These are phyloP conservation scores for Phialophora verrucosa DNA, from an alignment of 2,329 filamentous ascomycete genomes.

Conservation along the genomic window DNA sequence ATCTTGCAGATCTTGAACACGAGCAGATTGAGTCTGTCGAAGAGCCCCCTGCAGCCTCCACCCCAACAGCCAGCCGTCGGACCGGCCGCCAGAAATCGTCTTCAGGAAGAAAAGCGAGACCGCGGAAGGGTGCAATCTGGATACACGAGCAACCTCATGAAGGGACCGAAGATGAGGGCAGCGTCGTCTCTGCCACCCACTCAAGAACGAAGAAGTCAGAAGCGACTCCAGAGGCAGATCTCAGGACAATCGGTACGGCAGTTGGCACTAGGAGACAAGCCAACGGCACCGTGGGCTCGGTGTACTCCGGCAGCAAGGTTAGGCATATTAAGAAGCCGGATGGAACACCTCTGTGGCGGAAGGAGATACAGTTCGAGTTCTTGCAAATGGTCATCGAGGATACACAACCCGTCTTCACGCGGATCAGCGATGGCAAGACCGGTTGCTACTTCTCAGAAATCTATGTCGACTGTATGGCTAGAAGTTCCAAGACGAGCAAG, in stretches of 20 bases:
- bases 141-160: slow-evolving; percentile 38
- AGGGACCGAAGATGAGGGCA: slow-evolving; percentile 39
- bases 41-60: slow-evolving; percentile 17
- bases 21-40: slow-evolving; percentile 20
- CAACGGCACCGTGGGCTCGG: slow-evolving; percentile 68
- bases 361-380: slow-evolving; percentile 71
- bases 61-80: slow-evolving; percentile 26
- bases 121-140: slow-evolving; percentile 36
- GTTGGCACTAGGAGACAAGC: slow-evolving; percentile 64
- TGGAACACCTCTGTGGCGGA: slow-evolving; percentile 69
- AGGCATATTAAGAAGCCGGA: slow-evolving; percentile 71
- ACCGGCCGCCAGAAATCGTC: slow-evolving; percentile 19
- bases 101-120: slow-evolving; percentile 31
- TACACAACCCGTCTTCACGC: slow-evolving; percentile 76
- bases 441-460: slow-evolving; percentile 85
- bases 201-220: slow-evolving; percentile 36
- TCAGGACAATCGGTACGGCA: slow-evolving; percentile 39
- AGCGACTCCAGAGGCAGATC: slow-evolving; percentile 35
- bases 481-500: slow-evolving; percentile 99
- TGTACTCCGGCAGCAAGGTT: slow-evolving; percentile 72
- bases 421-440: slow-evolving; percentile 81
- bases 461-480: slow-evolving; percentile 97
- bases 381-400: slow-evolving; percentile 68
- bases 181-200: slow-evolving; percentile 31
- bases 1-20: slow-evolving; percentile 29